A percentile compares a stretch with the other conserved stretches of the same genome.
Evolutionary conservation across 441 rosid species (phyloP).

Genomic region (Populus trichocarpa): DNA sequence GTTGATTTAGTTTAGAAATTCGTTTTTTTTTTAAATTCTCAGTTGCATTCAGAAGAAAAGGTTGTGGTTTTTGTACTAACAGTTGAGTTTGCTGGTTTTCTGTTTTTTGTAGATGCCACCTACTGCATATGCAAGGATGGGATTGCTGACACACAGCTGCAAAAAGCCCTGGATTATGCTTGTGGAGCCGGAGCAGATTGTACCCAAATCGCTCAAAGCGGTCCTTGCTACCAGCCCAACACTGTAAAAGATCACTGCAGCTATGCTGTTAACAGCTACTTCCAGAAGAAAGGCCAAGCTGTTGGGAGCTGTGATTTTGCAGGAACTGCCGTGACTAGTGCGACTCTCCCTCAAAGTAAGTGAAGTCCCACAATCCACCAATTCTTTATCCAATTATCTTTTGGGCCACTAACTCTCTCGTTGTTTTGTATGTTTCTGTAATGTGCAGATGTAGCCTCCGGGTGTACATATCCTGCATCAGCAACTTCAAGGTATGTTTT

Average conservation of each 20-base stretch:
- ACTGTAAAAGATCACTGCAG: constrained; percentile 83
- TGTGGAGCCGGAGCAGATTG: constrained; percentile 98
- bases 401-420: not conserved
- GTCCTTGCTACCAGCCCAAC: constrained; percentile 75
- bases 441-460: constrained; percentile 47
- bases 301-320: constrained; percentile 73
- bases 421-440: constrained; percentile 4
- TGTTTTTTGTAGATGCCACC: constrained; percentile 46
- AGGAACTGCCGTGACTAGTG: constrained; percentile 48
- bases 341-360: constrained; percentile 57
- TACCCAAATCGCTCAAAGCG: constrained; percentile 49
- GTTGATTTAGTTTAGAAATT: not conserved
- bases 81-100: constrained; percentile 1
- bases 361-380: not conserved
- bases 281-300: constrained; percentile 63
- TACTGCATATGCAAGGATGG: constrained; percentile 91
- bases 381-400: not conserved
- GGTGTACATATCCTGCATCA: constrained; percentile 64
- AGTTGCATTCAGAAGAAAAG: not conserved
- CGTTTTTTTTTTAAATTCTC: not conserved
- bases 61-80: not conserved
- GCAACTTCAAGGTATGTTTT: constrained; percentile 57
- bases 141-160: constrained; percentile 42
- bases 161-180: constrained; percentile 83
- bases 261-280: constrained; percentile 94